Percentiles rank a stretch among this genome's conserved stretches.
phyloP scores from a whole-genome alignment of 495 filamentous ascomycete genomes.

The Penicillium taxi region DNA sequence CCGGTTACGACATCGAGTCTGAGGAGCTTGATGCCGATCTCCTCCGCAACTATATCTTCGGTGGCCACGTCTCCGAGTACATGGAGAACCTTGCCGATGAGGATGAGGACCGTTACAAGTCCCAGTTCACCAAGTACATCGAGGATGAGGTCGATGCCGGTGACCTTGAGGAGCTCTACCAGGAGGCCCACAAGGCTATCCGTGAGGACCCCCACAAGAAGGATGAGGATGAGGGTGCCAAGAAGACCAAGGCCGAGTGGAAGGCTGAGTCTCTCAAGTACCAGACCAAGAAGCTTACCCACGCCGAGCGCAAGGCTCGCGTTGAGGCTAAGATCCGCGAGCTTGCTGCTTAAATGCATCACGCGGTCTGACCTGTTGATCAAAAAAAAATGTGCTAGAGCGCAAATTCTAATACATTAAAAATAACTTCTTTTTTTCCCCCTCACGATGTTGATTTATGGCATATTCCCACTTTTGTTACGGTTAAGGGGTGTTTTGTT shows the following conservation, averaged over 20 bases:
- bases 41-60: slow-evolving; percentile 98
- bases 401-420: slow-evolving; percentile 21
- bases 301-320: slow-evolving; percentile 66
- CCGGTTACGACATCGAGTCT: slow-evolving; percentile 90
- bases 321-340: slow-evolving; percentile 84
- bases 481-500: slow-evolving; percentile 14
- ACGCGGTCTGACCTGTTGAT: no score
- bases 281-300: slow-evolving; percentile 64
- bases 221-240: slow-evolving; percentile 63
- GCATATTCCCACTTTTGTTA: slow-evolving; percentile 26
- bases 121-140: slow-evolving; percentile 94
- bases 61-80: slow-evolving; percentile 97
- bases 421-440: slow-evolving; percentile 22
- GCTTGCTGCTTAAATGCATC: slow-evolving; percentile 37
- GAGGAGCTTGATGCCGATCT: slow-evolving; percentile 97
- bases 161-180: slow-evolving; percentile 93
- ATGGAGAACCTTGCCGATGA: slow-evolving; percentile 99
- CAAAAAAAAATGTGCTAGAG: slow-evolving; percentile 18
- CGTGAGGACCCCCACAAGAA: slow-evolving; percentile 97
- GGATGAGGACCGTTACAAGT: slow-evolving; percentile 99
- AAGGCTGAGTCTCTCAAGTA: slow-evolving; percentile 94
- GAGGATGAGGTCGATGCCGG: slow-evolving; percentile 95
- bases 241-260: slow-evolving; percentile 95
- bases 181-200: slow-evolving; percentile 91
- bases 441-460: slow-evolving; percentile 26